Conservation (phyloP, 441 rosid species). For the Gossypium aridum region DNA sequence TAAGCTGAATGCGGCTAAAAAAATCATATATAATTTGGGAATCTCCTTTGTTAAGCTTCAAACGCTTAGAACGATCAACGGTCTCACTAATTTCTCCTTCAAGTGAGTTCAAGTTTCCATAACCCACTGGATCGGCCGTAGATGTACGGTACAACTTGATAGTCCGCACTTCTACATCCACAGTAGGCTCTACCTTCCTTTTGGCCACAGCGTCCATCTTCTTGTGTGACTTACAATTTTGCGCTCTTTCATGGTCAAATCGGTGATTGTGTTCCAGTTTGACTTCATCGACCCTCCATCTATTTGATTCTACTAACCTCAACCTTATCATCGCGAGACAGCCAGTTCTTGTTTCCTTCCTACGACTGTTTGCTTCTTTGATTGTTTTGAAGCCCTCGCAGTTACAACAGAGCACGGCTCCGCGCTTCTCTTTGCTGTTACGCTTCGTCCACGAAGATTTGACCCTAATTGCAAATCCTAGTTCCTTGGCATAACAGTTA, state of each 20-base stretch:
- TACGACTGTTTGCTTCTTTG: constrained; percentile 63
- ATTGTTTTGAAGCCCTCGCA: constrained; percentile 84
- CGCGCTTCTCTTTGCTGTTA: constrained; percentile 95
- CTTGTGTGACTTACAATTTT: constrained; percentile 84
- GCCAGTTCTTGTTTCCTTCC: constrained; percentile 86
- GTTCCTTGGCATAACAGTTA: constrained; percentile 64
- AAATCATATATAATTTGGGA: constrained; percentile 43
- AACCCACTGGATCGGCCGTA: constrained; percentile 31
- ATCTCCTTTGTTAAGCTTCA: constrained; percentile 57
- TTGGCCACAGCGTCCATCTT: constrained; percentile 45
- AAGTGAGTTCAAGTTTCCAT: constrained; percentile 39
- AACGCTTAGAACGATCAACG: constrained; percentile 29
- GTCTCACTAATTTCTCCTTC: constrained; percentile 36
- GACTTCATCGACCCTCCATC: constrained; percentile 85
- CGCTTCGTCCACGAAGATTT: constrained; percentile 96
- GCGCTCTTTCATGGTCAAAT: constrained; percentile 70
- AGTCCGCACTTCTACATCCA: constrained; percentile 64
- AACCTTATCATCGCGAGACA: constrained; percentile 87
- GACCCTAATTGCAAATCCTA: constrained; percentile 81
- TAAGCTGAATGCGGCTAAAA: constrained; percentile 56
- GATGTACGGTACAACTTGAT: constrained; percentile 61
- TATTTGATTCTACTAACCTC: constrained; percentile 54
- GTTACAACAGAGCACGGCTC: constrained; percentile 95
- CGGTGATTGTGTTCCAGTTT: constrained; percentile 80
- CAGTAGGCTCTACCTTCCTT: constrained; percentile 43